Percentiles rank a stretch among this genome's conserved stretches.
phyloP scores from a whole-genome alignment of 2,329 filamentous ascomycete species.

The Aspergillus luchuensis region DNA sequence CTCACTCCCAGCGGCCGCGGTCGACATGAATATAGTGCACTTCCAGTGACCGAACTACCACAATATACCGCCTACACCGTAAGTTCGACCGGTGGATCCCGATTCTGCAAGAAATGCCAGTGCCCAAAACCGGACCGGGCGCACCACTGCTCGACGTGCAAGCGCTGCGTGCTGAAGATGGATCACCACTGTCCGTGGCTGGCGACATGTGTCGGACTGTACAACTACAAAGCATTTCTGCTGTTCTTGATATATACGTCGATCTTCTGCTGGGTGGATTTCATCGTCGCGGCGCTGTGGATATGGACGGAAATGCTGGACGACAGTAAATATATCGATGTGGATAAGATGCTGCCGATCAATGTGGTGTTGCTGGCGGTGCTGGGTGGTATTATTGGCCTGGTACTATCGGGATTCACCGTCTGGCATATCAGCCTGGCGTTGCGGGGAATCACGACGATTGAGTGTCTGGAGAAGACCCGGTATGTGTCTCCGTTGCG shows the following conservation, averaged over 20 bases:
- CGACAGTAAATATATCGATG: constrained; percentile 70
- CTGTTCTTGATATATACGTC: constrained; percentile 89
- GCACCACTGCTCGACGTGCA: constrained; percentile 95
- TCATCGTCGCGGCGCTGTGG: constrained; percentile 76
- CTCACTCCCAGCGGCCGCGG: constrained; percentile 35
- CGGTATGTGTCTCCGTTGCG: constrained; percentile 83
- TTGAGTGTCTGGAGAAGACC: constrained; percentile 94
- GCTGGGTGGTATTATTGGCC: constrained; percentile 83
- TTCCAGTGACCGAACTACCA: constrained; percentile 71
- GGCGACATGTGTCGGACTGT: constrained; percentile 88
- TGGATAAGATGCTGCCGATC: constrained; percentile 68
- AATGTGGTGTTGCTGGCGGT: constrained; percentile 90
- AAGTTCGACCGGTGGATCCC: constrained; percentile 80
- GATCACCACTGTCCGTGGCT: constrained; percentile 99
- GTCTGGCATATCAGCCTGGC: constrained; percentile 88
- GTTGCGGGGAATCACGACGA: constrained; percentile 80
- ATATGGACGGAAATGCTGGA: constrained; percentile 79
- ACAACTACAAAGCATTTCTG: constrained; percentile 94
- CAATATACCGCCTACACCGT: constrained; percentile 79
- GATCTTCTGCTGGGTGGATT: constrained; percentile 79
- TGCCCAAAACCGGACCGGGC: constrained; percentile 90
- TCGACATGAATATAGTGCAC: constrained; percentile 66
- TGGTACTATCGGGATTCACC: constrained; percentile 88
- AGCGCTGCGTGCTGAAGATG: constrained; percentile 96
- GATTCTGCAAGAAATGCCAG: constrained; percentile 98